These are phyloP conservation scores for Apiospora marii DNA, from an alignment of 2,329 filamentous ascomycete genomes.

Conservation along the genomic window DNA sequence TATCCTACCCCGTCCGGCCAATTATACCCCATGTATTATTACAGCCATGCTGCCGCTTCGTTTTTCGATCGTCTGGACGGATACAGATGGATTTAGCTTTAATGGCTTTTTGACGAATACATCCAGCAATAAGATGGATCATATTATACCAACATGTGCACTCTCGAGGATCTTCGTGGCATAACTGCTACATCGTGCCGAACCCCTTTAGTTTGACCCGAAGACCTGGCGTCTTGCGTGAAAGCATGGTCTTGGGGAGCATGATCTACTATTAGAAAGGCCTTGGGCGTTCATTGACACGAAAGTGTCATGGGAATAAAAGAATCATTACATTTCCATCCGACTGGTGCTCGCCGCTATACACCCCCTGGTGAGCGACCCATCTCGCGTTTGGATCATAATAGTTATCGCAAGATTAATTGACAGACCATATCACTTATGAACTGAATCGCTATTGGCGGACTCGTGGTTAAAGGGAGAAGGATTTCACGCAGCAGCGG, in stretches of 20 bases:
- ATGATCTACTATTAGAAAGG: too few relatives aligned
- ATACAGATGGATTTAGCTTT: not conserved
- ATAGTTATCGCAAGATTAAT: too few relatives aligned
- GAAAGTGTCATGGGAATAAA: too few relatives aligned
- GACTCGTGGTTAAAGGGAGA: not conserved
- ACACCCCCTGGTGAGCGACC: too few relatives aligned
- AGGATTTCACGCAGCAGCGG: not conserved
- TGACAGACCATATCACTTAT: too few relatives aligned
- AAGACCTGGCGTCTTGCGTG: not conserved
- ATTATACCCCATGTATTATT: constrained; percentile 14
- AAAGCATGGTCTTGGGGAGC: too few relatives aligned
- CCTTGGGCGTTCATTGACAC: too few relatives aligned
- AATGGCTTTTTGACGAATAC: constrained; percentile 2
- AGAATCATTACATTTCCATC: too few relatives aligned
- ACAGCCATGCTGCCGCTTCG: not conserved
- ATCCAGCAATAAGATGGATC: not conserved
- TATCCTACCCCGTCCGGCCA: not conserved
- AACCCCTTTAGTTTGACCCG: not conserved
- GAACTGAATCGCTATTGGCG: not conserved
- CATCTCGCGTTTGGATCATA: too few relatives aligned
- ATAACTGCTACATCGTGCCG: too few relatives aligned
- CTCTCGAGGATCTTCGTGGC: not conserved
- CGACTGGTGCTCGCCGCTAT: too few relatives aligned
- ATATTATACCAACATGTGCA: not conserved
- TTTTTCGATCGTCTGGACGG: not conserved